Evolutionary conservation across 1,284 basidiomycete species (phyloP), one percentile per base, ranked within the genome.

Genomic region (Termitomyces sp.): DNA sequence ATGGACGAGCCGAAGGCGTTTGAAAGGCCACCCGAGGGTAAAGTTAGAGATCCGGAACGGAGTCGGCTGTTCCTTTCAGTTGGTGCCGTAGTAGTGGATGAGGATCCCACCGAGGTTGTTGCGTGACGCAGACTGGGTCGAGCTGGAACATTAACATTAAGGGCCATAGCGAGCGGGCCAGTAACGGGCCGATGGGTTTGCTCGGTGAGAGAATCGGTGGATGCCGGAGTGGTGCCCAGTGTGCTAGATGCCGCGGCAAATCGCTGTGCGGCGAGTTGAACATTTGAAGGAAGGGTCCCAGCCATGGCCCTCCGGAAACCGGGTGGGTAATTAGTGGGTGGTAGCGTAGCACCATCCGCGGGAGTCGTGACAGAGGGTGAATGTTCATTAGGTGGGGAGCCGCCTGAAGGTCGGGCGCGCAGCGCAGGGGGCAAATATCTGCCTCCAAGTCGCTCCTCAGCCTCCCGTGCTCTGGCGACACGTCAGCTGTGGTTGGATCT

Each of bases 1-100:
- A 94, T 83, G 60, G 88, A 88, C 38, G 88, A 79, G 26, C 90
- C 92, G 68, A 96, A 96, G 2, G 92, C 88, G 65, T 90, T 92
- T 57, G 85, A 87, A n/a, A 90, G 74, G 21, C 90, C 84, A 52
- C 82, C 85, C 42, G 86, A 76, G 6, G 89, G 88, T 34, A 91
- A 74, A 10, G 90, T 92, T 47, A 94, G 79, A 24, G 93, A 96
- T 30, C 94, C 94, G 24, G 93, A 95, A 60, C 94, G 82, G 56
- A 93, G 79, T 53, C 94, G 88, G 67, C 86, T 92, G 69, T 86
- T 83, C 65, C 84, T 79, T 67, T 88, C 82, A 48, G 77, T 74
- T 54, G 78, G 73, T 45, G 79, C 78, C 45, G 86, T 77, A 26
- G 85, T 74, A 19, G 83, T 75, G 38, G 79, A 81, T 19, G 84